Evolutionary conservation across 2,329 filamentous ascomycete genomes (phyloP).

Genomic region (Helotiales sp.): DNA sequence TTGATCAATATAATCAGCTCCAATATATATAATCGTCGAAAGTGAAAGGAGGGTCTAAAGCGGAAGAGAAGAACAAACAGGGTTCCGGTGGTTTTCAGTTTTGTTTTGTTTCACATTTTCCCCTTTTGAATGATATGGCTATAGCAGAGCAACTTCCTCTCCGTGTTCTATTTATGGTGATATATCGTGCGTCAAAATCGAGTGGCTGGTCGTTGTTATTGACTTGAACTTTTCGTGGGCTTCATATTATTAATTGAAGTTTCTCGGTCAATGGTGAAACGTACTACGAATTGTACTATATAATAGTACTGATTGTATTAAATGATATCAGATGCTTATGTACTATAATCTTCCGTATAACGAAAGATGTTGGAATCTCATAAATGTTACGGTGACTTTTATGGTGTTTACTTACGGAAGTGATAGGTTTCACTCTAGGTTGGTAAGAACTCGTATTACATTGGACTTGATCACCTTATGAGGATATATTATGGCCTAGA

Average conservation of each 20-base stretch:
- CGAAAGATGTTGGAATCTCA: not conserved
- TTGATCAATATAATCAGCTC: not conserved
- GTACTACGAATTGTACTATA: not conserved
- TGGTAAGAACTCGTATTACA: not conserved
- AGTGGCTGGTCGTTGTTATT: no score
- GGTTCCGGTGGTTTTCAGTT: no score
- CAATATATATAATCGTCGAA: not conserved
- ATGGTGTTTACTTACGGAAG: not conserved
- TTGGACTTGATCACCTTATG: not conserved
- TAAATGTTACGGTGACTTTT: not conserved
- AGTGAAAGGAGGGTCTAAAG: no score
- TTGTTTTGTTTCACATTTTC: no score
- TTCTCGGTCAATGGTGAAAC: not conserved
- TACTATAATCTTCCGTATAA: not conserved
- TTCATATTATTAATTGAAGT: not conserved
- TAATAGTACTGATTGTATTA: not conserved
- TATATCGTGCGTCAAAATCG: no score
- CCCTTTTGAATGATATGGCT: no score
- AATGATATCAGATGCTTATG: not conserved
- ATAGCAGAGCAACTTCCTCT: no score
- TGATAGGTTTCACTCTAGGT: not conserved
- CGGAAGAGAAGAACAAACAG: no score
- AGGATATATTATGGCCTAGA: not conserved
- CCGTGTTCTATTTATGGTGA: no score
- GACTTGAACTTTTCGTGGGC: no score